These are phyloP conservation scores for Canavalia ensiformis DNA, from an alignment of 306 rosid genomes.

Conservation along the genomic window DNA sequence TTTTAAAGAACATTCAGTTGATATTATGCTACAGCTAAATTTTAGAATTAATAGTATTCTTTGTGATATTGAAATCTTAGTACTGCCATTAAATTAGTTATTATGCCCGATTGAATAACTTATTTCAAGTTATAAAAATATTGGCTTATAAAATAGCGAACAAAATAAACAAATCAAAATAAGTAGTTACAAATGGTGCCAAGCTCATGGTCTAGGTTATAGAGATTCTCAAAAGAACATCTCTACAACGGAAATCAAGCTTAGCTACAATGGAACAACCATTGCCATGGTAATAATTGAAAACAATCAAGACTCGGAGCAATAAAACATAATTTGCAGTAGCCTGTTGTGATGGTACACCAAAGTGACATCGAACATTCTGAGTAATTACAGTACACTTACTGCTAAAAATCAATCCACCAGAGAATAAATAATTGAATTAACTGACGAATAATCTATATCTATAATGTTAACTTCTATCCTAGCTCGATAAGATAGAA, in stretches of 20 bases:
- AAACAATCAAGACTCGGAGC: not conserved
- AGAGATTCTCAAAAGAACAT: not conserved
- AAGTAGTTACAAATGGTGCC: not conserved
- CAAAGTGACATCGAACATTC: conserved; percentile 32
- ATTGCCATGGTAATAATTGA: conserved; percentile 5
- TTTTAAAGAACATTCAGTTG: no score
- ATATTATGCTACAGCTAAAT: no score
- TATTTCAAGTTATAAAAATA: no score
- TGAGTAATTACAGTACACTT: conserved; percentile 37
- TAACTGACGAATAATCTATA: conserved; percentile 17
- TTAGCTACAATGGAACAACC: not conserved
- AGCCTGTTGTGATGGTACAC: conserved; percentile 1
- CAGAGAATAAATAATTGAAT: conserved; percentile 46
- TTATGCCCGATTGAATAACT: no score
- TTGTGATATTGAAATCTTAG: no score
- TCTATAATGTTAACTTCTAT: conserved; percentile 37
- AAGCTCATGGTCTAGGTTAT: not conserved
- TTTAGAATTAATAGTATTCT: no score
- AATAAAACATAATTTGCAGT: not conserved
- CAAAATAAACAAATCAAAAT: not conserved
- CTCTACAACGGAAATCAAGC: not conserved
- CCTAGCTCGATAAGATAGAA: conserved; percentile 25
- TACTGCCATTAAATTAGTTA: no score
- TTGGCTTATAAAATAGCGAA: no score
- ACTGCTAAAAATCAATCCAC: not conserved